Evolutionary conservation across 805 yeast genomes (phyloP), one percentile per base, ranked within the genome.

Genomic region (Candida khao-thaluensis): DNA sequence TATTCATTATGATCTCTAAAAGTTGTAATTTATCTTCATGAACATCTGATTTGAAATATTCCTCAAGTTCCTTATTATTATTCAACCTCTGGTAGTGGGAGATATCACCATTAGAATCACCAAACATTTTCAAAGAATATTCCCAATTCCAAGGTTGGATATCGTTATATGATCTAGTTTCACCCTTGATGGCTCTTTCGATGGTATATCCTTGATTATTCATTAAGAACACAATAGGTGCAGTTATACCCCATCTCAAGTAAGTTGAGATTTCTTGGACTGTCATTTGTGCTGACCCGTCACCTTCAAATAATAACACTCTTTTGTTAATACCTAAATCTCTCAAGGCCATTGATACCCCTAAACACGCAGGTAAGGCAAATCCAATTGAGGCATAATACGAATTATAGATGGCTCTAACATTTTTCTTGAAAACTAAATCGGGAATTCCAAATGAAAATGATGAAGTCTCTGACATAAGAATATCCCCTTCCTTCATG

Each of bases 261-360:
- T 76, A 77, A 2, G 86, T 72, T 1, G 87, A 77, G 35, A 82
- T 60, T 56, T 90, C 97, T 69, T 90, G 96, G 40, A 84, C 71
- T 4, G 96, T 88, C 95, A 90, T 85, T 66, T 87, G 95, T 2
- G 96, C 91, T 2, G 95, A 82, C 1, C 97, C 97, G 59, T 90
- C 97, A 40, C 97, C 96, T 67, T 85, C 89, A 12, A 87, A 64
- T 17, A 89, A 66, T 15, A 87, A 69, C 32, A 89, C 70, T 51
- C 95, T 75, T 22, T 81, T 73, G 9, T 51, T 47, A n/a, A 21
- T 22, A 5, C 68, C 64, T 34, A 71, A 49, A 52, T 85, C 95
- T 36, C 72, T 69, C 62, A 76, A 66, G 0, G 91, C 96, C 40
- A 85, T 64, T 14, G 86, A 80, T 17, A 82, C 84, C 35, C 97